phyloP scores from a whole-genome alignment of 345 rosid species.

The Corchorus capsularis region DNA sequence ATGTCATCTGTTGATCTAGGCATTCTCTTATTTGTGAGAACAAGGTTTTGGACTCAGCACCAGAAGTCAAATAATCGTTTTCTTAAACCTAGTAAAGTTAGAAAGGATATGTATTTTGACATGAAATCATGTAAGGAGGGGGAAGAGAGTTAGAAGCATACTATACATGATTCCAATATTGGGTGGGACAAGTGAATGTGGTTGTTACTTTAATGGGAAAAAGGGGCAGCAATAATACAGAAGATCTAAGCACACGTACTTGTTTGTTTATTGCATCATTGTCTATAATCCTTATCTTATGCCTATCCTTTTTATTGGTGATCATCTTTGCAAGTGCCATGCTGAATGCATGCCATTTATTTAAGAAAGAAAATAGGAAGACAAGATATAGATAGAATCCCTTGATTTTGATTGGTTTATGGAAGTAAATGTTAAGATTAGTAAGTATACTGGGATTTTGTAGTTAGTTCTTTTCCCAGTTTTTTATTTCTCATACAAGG shows the following conservation, averaged over 20 bases:
- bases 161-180: background rate
- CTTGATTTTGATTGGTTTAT: background rate
- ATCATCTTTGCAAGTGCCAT: background rate
- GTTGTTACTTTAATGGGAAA: background rate
- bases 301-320: background rate
- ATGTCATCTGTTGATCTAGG: background rate
- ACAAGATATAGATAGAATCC: background rate
- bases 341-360: background rate
- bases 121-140: background rate
- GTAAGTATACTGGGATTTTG: background rate
- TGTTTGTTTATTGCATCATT: background rate
- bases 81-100: background rate
- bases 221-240: background rate
- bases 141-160: background rate
- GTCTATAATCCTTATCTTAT: background rate
- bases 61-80: background rate
- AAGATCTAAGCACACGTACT: background rate
- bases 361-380: background rate
- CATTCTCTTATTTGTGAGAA: constrained; percentile 1
- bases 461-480: background rate
- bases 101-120: background rate
- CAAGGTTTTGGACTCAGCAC: background rate
- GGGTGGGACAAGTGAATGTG: background rate
- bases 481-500: background rate
- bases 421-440: background rate